Conservation (phyloP, 768 basidiomycete species). For the Lentinula guzmanii region DNA sequence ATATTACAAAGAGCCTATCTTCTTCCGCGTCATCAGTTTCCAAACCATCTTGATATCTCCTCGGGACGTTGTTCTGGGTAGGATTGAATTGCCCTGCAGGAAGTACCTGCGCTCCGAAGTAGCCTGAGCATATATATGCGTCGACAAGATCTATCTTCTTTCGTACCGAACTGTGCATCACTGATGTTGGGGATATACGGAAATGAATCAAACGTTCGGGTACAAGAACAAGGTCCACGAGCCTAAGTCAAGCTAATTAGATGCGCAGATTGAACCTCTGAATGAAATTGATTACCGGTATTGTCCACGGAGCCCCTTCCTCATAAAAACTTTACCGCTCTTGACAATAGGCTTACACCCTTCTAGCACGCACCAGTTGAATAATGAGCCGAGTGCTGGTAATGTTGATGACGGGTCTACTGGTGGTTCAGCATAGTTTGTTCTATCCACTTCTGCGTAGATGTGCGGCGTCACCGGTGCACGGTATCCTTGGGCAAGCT, state of each 20-base stretch:
- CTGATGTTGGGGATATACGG: slow-evolving; percentile 50
- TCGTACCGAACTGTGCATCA: slow-evolving; percentile 50
- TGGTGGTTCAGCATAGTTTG: slow-evolving; percentile 44
- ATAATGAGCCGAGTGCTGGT: slow-evolving; percentile 57
- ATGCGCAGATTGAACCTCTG: background rate
- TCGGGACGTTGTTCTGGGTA: slow-evolving; percentile 44
- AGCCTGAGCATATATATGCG: slow-evolving; percentile 84
- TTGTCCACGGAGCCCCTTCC: slow-evolving; percentile 64
- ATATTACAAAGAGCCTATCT: slow-evolving; percentile 82
- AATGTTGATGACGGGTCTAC: slow-evolving; percentile 46
- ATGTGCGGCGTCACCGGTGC: slow-evolving; percentile 55
- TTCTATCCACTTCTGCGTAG: slow-evolving; percentile 33
- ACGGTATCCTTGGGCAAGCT: slow-evolving; percentile 56
- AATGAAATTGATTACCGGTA: slow-evolving; percentile 56
- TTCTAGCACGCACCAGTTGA: slow-evolving; percentile 84
- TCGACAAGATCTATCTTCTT: slow-evolving; percentile 56
- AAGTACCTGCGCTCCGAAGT: slow-evolving; percentile 63
- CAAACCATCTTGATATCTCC: slow-evolving; percentile 86
- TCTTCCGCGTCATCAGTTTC: slow-evolving; percentile 84
- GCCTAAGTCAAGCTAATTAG: slow-evolving; percentile 28
- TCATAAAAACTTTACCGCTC: slow-evolving; percentile 67
- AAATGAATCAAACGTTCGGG: slow-evolving; percentile 72
- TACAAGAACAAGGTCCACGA: slow-evolving; percentile 68
- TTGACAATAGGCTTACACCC: slow-evolving; percentile 73
- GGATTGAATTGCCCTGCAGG: slow-evolving; percentile 60